Evolutionary conservation across 2,329 filamentous ascomycete species (phyloP).

Genomic region (Cladophialophora exuberans): DNA sequence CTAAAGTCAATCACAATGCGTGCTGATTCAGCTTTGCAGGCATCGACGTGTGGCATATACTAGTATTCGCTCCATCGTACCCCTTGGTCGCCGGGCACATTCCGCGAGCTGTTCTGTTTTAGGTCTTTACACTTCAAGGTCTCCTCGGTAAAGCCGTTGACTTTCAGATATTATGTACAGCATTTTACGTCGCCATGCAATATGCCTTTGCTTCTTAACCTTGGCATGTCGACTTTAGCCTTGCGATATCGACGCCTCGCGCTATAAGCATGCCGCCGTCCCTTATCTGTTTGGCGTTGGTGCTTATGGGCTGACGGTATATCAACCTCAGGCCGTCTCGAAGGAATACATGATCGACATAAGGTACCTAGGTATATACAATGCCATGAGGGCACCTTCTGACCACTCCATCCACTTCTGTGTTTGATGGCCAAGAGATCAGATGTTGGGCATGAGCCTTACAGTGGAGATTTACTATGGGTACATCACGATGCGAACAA

Average conservation of each 20-base stretch:
- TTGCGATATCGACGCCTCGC: too few species aligned
- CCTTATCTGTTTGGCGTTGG: too few species aligned
- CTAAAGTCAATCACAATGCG: too few species aligned
- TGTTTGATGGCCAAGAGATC: not conserved
- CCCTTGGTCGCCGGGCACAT: slow-evolving; percentile 1
- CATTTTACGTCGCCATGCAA: not conserved
- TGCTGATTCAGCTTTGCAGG: not conserved
- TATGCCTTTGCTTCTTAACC: not conserved
- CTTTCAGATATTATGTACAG: not conserved
- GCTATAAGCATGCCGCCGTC: not conserved
- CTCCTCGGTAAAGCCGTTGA: not conserved
- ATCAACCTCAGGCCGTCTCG: not conserved
- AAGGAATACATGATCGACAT: too few species aligned
- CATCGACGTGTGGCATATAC: not conserved
- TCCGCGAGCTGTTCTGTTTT: not conserved
- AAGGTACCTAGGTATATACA: not conserved
- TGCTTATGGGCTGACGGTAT: not conserved
- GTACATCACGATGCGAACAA: not conserved
- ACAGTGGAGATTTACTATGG: not conserved
- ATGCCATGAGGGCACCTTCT: not conserved
- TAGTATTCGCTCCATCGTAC: too few species aligned
- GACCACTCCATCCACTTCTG: too few species aligned
- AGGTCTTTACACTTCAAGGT: not conserved
- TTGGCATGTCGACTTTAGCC: too few species aligned
- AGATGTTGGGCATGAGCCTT: not conserved